These are phyloP conservation scores for Aspergillus terreus DNA, from an alignment of 2,329 filamentous ascomycete genomes.

Conservation along the genomic window DNA sequence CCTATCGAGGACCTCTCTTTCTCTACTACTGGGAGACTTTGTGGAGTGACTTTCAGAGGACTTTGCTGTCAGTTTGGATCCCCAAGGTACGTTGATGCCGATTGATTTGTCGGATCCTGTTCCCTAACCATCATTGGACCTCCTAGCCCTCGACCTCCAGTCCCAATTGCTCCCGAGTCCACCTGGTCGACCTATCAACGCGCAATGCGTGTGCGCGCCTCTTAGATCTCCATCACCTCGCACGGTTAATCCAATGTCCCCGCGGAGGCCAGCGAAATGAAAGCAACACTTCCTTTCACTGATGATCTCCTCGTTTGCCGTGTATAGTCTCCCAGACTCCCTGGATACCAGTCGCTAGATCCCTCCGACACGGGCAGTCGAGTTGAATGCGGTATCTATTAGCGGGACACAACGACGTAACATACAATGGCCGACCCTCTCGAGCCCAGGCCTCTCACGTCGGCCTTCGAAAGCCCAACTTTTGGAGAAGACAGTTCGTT, in stretches of 20 bases:
- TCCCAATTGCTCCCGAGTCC: constrained; percentile 2
- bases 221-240: not conserved
- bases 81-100: not conserved
- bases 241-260: constrained; percentile 5
- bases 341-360: not conserved
- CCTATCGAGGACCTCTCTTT: not conserved
- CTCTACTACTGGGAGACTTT: not conserved
- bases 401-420: constrained; percentile 4
- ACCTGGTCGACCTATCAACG: constrained; percentile 5
- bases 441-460: constrained; percentile 38
- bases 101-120: not conserved
- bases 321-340: constrained; percentile 8
- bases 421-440: constrained; percentile 32
- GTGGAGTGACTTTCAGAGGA: not conserved
- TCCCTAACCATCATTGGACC: not conserved
- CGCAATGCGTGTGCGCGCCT: constrained; percentile 12
- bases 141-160: not conserved
- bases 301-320: constrained; percentile 8
- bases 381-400: constrained; percentile 3
- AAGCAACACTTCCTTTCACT: not conserved
- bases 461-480: constrained; percentile 77
- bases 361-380: constrained; percentile 1
- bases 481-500: constrained; percentile 84
- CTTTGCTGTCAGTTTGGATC: not conserved
- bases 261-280: constrained; percentile 15